phyloP scores from a whole-genome alignment of 2,329 filamentous ascomycete genomes.

The Aspergillus eucalypticola region DNA sequence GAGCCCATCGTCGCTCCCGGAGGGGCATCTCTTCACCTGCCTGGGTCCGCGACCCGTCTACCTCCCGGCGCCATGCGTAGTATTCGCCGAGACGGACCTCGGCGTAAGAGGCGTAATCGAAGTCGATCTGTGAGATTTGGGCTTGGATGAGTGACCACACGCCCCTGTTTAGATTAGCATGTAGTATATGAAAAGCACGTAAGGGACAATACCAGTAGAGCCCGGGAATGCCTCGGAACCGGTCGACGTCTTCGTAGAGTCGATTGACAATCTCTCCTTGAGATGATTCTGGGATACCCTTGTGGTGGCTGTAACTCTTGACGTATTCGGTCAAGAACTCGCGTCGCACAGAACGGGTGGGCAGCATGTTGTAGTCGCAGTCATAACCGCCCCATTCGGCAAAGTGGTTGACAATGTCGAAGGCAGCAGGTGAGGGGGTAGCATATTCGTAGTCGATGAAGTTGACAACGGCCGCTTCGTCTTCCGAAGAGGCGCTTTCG shows the following conservation, averaged over 20 bases:
- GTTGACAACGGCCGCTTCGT: constrained; percentile 59
- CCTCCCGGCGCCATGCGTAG: constrained; percentile 83
- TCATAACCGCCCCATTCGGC: constrained; percentile 98
- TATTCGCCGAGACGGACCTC: constrained; percentile 86
- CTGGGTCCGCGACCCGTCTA: constrained; percentile 60
- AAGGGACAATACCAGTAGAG: constrained; percentile 62
- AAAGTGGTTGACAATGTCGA: constrained; percentile 97
- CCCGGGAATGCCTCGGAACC: constrained; percentile 84
- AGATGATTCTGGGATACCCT: constrained; percentile 37
- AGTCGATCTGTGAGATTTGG: constrained; percentile 90
- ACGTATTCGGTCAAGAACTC: constrained; percentile 86
- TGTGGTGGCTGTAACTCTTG: constrained; percentile 65
- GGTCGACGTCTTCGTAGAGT: constrained; percentile 78
- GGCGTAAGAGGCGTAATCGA: constrained; percentile 92
- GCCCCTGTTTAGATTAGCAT: constrained; percentile 64
- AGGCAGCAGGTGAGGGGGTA: constrained; percentile 88
- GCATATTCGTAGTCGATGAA: constrained; percentile 99
- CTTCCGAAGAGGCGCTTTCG: constrained; percentile 29
- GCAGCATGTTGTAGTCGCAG: constrained; percentile 83
- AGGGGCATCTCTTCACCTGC: constrained; percentile 64
- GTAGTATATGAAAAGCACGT: neutral
- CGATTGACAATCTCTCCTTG: constrained; percentile 65
- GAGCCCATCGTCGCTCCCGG: constrained; percentile 78
- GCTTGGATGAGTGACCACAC: constrained; percentile 96
- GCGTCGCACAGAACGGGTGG: constrained; percentile 72